Conservation (phyloP, 179 eudicot species). For the Carnegiea gigantea region DNA sequence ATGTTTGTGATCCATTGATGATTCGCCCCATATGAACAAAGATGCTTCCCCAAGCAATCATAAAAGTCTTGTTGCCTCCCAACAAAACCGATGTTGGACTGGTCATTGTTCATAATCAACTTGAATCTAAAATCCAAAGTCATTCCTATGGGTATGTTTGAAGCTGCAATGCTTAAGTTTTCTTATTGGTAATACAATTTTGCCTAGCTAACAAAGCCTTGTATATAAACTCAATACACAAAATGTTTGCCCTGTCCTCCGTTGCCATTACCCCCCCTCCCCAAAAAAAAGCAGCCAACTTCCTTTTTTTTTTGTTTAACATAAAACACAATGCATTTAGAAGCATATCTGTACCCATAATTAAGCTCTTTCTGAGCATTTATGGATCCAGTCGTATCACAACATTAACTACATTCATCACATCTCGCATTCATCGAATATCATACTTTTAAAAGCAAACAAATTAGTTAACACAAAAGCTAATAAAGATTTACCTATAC, state of each 20-base stretch:
- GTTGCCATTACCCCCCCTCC: slow-evolving; percentile 12
- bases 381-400: background rate
- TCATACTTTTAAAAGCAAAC: background rate
- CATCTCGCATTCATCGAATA: background rate
- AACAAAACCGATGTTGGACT: background rate
- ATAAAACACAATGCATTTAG: background rate
- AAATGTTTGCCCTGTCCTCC: slow-evolving; percentile 24
- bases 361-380: background rate
- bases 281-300: background rate
- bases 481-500: background rate
- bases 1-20: slow-evolving; percentile 18
- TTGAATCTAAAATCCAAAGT: slow-evolving; percentile 27
- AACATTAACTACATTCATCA: background rate
- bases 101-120: background rate
- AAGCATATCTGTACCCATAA: background rate
- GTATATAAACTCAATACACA: slow-evolving; percentile 20
- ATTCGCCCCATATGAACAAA: slow-evolving; percentile 22
- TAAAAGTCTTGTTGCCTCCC: background rate
- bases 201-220: background rate
- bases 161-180: slow-evolving; percentile 24
- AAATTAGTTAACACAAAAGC: background rate
- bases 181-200: slow-evolving; percentile 16
- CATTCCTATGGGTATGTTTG: slow-evolving; percentile 3
- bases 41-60: background rate
- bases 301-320: background rate